Evolutionary conservation across 2,329 filamentous ascomycete species (phyloP).

Genomic region (Penicillium frequentans): DNA sequence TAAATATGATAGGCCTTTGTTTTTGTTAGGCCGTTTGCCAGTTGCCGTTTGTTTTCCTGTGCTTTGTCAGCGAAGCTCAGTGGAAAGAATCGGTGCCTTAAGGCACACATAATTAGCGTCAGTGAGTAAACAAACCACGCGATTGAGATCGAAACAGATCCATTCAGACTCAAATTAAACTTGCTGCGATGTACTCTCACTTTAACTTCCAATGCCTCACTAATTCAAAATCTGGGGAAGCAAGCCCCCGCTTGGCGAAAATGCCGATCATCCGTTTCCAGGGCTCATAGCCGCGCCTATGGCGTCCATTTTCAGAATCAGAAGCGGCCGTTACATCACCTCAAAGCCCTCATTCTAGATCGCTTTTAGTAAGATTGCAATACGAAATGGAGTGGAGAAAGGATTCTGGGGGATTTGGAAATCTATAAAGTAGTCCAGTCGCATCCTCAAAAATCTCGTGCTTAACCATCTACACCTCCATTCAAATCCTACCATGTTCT

Average conservation of each 20-base stretch:
- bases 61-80: too few species aligned
- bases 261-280: constrained; percentile 2
- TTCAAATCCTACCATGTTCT: constrained; percentile 3
- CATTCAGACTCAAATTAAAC: too few species aligned
- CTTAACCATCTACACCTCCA: not conserved
- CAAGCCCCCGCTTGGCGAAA: not conserved
- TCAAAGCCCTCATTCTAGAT: constrained; percentile 4
- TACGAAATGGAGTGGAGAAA: constrained; percentile 2
- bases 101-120: too few species aligned
- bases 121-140: too few species aligned
- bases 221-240: not conserved
- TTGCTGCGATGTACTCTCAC: too few species aligned
- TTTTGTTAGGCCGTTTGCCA: too few species aligned
- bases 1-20: too few species aligned
- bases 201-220: too few species aligned
- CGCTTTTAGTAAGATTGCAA: not conserved
- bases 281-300: constrained; percentile 12
- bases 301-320: constrained; percentile 3
- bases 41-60: too few species aligned
- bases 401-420: not conserved
- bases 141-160: too few species aligned
- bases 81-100: too few species aligned
- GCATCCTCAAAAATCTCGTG: not conserved
- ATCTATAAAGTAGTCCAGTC: not conserved
- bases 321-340: constrained; percentile 9